Evolutionary conservation across 805 yeast species (phyloP), one percentile per base, ranked within the genome.

Genomic region (Yarrowia yakushimensis): DNA sequence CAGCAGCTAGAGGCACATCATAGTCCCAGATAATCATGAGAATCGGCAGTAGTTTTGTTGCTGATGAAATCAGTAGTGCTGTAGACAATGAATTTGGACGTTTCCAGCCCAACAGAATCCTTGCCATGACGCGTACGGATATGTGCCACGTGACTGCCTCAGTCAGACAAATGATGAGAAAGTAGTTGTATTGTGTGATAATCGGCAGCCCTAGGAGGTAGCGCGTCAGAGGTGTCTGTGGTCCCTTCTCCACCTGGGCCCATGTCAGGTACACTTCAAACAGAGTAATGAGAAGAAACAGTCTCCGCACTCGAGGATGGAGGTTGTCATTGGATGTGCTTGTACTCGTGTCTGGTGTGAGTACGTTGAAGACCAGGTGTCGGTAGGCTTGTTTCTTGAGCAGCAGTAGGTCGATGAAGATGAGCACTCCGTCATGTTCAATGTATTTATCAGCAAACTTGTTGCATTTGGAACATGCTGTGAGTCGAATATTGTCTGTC

Each of bases 11-110:
- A 0, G 86, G 78, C n/a, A 88, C 82, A 70, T 94, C 97, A 70
- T 94, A 94, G 0, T 96, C 94, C 99, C 99, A 94, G 34, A 94
- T 93, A 31, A 94, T 78, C 92, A 93, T 93, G 33, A 94, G 78
- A 18, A 94, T 87, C 0, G 99, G 99, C 66, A 93, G 86, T 22
- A 93, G 77, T 70, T 88, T 90, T 39, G 93, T 86, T 0, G 89
- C 84, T 45, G 90, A 85, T 0, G 97, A 85, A 6, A 91, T 80
- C 46, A 92, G 71, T 1, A 91, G 79, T 0, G 96, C 87, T 10
- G 85, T 79, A 0, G 90, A 80, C 17, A 92, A 72, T 15, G 81
- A 74, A 45, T 73, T 74, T 42, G 78, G 79, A 34, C 71, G 71
- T 57, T 73, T 72, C 74, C 77, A 78, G 5, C 68, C 69, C n/a